A percentile compares a stretch with the other conserved stretches of the same genome.
Evolutionary conservation across 2,329 filamentous ascomycete genomes (phyloP).

Genomic region (Venturia asperata): DNA sequence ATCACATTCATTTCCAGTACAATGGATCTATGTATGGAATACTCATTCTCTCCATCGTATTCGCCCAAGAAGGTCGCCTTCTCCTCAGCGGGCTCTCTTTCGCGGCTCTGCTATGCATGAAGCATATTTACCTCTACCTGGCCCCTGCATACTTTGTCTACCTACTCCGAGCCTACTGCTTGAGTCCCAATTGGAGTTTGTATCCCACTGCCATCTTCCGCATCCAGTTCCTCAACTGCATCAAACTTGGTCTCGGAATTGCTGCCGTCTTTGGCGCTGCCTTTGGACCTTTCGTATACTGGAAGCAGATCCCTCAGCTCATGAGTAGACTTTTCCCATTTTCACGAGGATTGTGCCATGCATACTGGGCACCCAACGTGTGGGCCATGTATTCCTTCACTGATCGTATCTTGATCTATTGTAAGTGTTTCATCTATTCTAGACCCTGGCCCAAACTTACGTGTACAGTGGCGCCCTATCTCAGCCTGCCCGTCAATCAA

Average conservation of each 20-base stretch:
- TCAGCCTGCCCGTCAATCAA: slow-evolving; percentile 65
- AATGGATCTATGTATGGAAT: slow-evolving; percentile 95
- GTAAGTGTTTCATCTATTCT: slow-evolving; percentile 61
- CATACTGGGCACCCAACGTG: slow-evolving; percentile 95
- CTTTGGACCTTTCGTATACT: slow-evolving; percentile 79
- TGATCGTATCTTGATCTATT: slow-evolving; percentile 72
- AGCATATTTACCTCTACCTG: slow-evolving; percentile 96
- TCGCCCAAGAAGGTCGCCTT: slow-evolving; percentile 68
- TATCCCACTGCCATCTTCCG: slow-evolving; percentile 54
- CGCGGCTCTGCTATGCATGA: slow-evolving; percentile 80
- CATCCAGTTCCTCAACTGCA: slow-evolving; percentile 67
- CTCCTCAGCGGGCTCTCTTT: slow-evolving; percentile 77
- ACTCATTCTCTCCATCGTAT: slow-evolving; percentile 75
- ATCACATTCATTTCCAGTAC: slow-evolving; percentile 98
- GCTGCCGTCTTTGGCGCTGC: slow-evolving; percentile 65
- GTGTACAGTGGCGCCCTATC: slow-evolving; percentile 62
- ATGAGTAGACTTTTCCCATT: slow-evolving; percentile 86
- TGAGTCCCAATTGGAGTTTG: slow-evolving; percentile 52
- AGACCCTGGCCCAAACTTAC: slow-evolving; percentile 55
- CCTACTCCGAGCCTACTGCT: slow-evolving; percentile 80
- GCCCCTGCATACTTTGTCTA: slow-evolving; percentile 94
- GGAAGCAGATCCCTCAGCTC: slow-evolving; percentile 78
- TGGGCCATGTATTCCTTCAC: slow-evolving; percentile 96
- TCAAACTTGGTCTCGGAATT: slow-evolving; percentile 75
- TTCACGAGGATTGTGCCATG: slow-evolving; percentile 86